A percentile compares a stretch with the other conserved stretches of the same genome.
These are phyloP conservation scores for Triticum monococcum DNA, from an alignment of 176 grass and related monocot species.

Conservation along the genomic window DNA sequence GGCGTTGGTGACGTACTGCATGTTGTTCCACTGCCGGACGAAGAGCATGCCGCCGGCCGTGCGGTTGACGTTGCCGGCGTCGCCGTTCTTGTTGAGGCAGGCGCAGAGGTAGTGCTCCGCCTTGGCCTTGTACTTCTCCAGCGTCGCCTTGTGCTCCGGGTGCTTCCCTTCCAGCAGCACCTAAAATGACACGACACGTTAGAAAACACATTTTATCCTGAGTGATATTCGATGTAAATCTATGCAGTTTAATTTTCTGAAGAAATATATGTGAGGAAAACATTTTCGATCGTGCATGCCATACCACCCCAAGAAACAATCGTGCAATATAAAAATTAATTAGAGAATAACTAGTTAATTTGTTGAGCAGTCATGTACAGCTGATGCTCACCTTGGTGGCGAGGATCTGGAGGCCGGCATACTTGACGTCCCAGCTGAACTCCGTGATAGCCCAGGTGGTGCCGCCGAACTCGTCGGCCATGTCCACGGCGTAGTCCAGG, in stretches of 20 bases:
- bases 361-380: neutral
- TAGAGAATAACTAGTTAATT: no score
- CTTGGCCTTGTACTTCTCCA: constrained; percentile 44
- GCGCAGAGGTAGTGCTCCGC: constrained; percentile 54
- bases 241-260: no score
- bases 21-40: constrained; percentile 54
- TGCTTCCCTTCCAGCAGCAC: constrained; percentile 33
- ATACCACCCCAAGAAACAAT: neutral
- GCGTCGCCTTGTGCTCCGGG: constrained; percentile 22
- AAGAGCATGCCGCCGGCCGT: constrained; percentile 49
- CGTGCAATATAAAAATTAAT: neutral
- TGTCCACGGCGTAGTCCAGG: constrained; percentile 43
- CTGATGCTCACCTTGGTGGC: constrained; percentile 32
- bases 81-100: constrained; percentile 42
- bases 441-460: constrained; percentile 48
- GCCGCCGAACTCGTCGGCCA: constrained; percentile 47
- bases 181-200: neutral
- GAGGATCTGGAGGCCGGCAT: constrained; percentile 55
- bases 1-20: constrained; percentile 52
- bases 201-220: neutral
- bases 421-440: constrained; percentile 76
- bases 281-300: neutral
- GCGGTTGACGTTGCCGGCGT: constrained; percentile 37
- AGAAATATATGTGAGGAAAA: no score
- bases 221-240: no score